Evolutionary conservation across 2,329 filamentous ascomycete species (phyloP).

Genomic region (Colletotrichum simmondsii): DNA sequence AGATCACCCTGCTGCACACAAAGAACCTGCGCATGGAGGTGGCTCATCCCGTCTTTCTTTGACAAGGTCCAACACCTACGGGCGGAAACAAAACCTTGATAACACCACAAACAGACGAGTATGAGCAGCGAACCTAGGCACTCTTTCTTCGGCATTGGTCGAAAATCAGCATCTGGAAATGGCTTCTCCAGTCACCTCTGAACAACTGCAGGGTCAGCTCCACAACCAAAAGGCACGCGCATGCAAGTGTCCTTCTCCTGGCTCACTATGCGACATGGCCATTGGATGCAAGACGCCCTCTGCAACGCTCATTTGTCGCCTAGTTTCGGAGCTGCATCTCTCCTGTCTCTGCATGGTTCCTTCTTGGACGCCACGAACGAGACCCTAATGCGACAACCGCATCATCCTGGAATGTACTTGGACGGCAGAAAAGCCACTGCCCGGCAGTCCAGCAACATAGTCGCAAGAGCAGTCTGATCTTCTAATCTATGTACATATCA

Average conservation of each 20-base stretch:
- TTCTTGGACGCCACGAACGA: constrained; percentile 22
- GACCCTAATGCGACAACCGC: constrained; percentile 28
- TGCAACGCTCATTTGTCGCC: constrained; percentile 12
- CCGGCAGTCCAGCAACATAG: neutral
- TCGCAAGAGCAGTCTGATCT: neutral
- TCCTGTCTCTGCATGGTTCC: constrained; percentile 31
- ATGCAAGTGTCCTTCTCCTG: constrained; percentile 3
- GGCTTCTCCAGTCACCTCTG: neutral
- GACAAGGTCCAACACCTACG: neutral
- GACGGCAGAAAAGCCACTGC: neutral
- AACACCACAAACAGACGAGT: neutral
- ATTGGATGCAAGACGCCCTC: constrained; percentile 9
- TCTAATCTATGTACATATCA: neutral
- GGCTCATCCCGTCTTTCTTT: constrained; percentile 26
- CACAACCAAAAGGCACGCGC: constrained; percentile 1
- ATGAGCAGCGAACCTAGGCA: neutral
- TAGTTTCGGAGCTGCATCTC: constrained; percentile 22
- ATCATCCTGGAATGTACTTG: constrained; percentile 13
- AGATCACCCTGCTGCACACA: constrained; percentile 15
- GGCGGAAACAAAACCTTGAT: constrained; percentile 8
- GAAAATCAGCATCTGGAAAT: neutral
- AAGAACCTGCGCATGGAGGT: constrained; percentile 27
- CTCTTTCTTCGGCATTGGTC: neutral
- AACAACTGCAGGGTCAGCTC: neutral
- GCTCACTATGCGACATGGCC: neutral